These are phyloP conservation scores for Venturia asperata DNA, from an alignment of 2,329 filamentous ascomycete genomes.

Conservation along the genomic window DNA sequence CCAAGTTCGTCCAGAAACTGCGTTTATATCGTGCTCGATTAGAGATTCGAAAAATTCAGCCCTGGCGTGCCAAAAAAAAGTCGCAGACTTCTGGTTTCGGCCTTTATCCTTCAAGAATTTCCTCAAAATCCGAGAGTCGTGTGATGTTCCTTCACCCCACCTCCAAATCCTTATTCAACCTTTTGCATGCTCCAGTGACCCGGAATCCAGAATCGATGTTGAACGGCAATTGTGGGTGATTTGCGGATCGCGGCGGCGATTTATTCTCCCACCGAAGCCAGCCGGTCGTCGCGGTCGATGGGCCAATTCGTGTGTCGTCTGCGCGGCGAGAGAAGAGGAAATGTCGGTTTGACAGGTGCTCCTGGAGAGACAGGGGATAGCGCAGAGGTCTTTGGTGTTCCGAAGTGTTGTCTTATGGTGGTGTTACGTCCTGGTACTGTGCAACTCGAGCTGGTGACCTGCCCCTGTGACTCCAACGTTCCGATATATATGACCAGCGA, in stretches of 20 bases:
- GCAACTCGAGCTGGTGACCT: neutral
- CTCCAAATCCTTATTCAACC: neutral
- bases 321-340: neutral
- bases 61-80: neutral
- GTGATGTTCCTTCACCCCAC: neutral
- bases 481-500: neutral
- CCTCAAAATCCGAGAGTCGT: neutral
- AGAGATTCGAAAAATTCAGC: neutral
- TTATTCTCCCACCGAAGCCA: neutral
- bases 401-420: neutral
- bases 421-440: neutral
- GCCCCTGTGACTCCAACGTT: neutral
- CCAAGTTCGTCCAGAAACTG: neutral
- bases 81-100: neutral
- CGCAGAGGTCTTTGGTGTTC: neutral
- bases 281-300: neutral
- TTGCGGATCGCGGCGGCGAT: neutral
- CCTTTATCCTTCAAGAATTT: neutral
- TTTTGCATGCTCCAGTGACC: constrained; percentile 5
- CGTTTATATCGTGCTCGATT: neutral
- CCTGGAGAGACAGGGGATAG: neutral
- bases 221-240: neutral
- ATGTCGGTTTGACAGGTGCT: neutral
- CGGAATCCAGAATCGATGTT: neutral
- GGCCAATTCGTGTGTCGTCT: neutral